phyloP scores from a whole-genome alignment of 1,284 basidiomycete genomes.

The Trametes polyzona region DNA sequence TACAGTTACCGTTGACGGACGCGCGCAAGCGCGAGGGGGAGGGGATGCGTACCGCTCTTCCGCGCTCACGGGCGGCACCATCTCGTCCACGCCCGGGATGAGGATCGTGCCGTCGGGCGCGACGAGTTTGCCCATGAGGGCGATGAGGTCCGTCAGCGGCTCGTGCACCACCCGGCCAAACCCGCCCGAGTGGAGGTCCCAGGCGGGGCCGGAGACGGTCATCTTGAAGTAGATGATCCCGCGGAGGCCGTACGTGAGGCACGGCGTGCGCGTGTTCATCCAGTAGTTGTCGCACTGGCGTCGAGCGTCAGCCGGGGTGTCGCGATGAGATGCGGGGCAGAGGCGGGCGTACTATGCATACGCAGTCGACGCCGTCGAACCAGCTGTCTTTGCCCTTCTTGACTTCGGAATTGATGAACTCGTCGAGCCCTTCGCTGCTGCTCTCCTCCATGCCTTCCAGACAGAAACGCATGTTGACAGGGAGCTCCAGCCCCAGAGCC shows the following conservation, averaged over 20 bases:
- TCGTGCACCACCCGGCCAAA: slow-evolving; percentile 91
- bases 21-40: neutral
- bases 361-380: slow-evolving; percentile 92
- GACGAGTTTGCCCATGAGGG: slow-evolving; percentile 88
- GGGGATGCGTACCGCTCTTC: slow-evolving; percentile 70
- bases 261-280: slow-evolving; percentile 80
- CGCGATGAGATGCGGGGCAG: neutral
- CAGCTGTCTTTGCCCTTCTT: slow-evolving; percentile 68
- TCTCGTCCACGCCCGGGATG: slow-evolving; percentile 90
- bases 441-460: slow-evolving; percentile 99
- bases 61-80: slow-evolving; percentile 78
- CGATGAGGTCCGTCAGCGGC: slow-evolving; percentile 83
- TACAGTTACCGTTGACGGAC: too few relatives aligned
- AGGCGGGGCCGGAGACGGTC: slow-evolving; percentile 81
- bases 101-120: slow-evolving; percentile 84
- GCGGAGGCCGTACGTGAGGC: slow-evolving; percentile 80
- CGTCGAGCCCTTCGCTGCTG: slow-evolving; percentile 93
- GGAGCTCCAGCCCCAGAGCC: slow-evolving; percentile 75
- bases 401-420: slow-evolving; percentile 84
- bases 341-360: slow-evolving; percentile 80
- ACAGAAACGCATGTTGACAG: slow-evolving; percentile 94
- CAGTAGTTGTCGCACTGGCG: slow-evolving; percentile 87
- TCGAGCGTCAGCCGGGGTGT: neutral
- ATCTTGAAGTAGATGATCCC: slow-evolving; percentile 92
- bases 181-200: slow-evolving; percentile 92